Conservation (phyloP, 768 basidiomycete species). For the Trametes cingulata region DNA sequence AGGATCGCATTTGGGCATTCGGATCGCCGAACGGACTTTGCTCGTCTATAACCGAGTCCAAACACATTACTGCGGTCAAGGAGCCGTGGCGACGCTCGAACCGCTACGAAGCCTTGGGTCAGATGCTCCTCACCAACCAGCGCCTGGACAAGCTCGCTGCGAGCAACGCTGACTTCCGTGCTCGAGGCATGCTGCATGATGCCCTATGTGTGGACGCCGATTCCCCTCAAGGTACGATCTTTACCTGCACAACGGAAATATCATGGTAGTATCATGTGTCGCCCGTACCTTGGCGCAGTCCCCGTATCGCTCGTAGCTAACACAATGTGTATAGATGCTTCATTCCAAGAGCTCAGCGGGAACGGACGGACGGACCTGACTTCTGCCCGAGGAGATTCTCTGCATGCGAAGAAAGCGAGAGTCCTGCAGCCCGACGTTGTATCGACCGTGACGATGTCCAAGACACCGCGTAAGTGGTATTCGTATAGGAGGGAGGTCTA, state of each 20-base stretch:
- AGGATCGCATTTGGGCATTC: conserved; percentile 17
- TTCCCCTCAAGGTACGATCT: background rate
- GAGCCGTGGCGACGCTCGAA: conserved; percentile 27
- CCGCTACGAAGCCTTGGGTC: conserved; percentile 18
- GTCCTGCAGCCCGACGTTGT: too few relatives aligned
- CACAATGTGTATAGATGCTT: too few relatives aligned
- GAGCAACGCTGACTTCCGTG: conserved; percentile 13
- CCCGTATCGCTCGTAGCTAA: too few relatives aligned
- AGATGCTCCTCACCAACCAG: conserved; percentile 28
- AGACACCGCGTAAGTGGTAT: too few relatives aligned
- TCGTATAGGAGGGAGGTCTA: too few relatives aligned
- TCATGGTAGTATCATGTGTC: background rate
- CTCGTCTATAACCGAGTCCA: conserved; percentile 30
- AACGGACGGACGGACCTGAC: too few relatives aligned
- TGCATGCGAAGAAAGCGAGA: too few relatives aligned
- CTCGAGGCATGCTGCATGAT: conserved; percentile 19
- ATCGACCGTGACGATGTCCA: too few relatives aligned
- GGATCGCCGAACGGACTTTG: conserved; percentile 28
- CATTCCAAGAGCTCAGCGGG: too few relatives aligned
- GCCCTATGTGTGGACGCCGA: too few relatives aligned
- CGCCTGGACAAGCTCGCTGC: conserved; percentile 28
- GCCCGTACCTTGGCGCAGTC: too few relatives aligned
- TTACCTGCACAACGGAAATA: background rate
- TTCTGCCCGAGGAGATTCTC: too few relatives aligned
- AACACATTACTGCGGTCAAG: conserved; percentile 29